A percentile compares a stretch with the other conserved stretches of the same genome.
Evolutionary conservation across 495 filamentous ascomycete genomes (phyloP).

Genomic region (Xylaria acuta): DNA sequence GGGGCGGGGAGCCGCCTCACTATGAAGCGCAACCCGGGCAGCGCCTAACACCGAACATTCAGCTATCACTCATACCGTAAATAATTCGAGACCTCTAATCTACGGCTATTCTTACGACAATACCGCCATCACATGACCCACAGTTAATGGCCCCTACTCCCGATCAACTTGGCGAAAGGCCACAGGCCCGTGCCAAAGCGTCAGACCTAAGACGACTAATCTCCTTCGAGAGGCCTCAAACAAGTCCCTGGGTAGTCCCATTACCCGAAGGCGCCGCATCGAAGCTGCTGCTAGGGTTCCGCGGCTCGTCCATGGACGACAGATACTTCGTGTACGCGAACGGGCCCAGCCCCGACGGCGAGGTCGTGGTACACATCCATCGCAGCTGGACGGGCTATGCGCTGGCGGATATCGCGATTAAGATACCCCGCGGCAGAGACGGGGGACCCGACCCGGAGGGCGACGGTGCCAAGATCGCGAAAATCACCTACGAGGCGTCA

Average conservation of each 20-base stretch:
- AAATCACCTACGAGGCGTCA: not conserved
- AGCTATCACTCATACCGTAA: not conserved
- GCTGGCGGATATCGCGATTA: not conserved
- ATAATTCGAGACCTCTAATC: not conserved
- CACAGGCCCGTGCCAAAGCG: not conserved
- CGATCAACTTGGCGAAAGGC: not conserved
- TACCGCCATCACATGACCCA: not conserved
- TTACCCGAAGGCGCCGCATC: not conserved
- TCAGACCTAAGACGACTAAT: not conserved
- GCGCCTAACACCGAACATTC: not conserved
- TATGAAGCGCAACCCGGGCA: not conserved
- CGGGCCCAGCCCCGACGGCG: not conserved
- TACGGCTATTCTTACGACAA: not conserved
- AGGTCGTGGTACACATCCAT: not conserved
- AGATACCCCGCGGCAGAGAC: not conserved
- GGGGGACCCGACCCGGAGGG: not conserved
- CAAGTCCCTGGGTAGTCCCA: not conserved
- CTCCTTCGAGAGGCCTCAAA: not conserved
- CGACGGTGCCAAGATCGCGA: not conserved
- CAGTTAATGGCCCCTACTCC: not conserved
- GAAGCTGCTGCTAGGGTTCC: not conserved
- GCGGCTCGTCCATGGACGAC: not conserved
- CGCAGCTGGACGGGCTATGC: slow-evolving; percentile 1
- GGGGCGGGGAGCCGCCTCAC: not conserved
- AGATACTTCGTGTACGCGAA: not conserved